Evolutionary conservation across 192 early-diverging fungal genomes (phyloP).

Genomic region (Globomyces pollinis-pini): DNA sequence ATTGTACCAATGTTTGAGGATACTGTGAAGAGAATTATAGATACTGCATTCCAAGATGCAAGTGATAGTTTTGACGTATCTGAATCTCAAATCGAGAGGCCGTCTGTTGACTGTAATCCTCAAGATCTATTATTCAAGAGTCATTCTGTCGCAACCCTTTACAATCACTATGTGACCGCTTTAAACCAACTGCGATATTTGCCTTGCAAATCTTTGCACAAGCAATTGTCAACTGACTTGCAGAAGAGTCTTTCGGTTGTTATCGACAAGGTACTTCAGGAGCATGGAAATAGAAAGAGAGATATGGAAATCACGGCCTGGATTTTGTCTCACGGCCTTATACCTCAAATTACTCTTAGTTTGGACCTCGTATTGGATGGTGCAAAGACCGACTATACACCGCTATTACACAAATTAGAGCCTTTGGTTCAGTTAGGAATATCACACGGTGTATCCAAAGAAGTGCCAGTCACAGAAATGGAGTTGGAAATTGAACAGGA

Average conservation of each 20-base stretch:
- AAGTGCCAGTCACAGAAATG: not conserved
- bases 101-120: not conserved
- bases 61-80: not conserved
- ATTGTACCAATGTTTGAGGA: slow-evolving; percentile 55
- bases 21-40: slow-evolving; percentile 47
- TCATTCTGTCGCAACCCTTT: not conserved
- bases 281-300: not conserved
- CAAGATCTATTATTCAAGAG: slow-evolving; percentile 9
- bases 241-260: not conserved
- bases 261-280: not conserved
- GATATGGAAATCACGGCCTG: slow-evolving; percentile 5
- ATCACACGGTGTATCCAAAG: not conserved
- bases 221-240: not conserved
- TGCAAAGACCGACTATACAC: not conserved
- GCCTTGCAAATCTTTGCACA: not conserved
- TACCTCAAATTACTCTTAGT: not conserved
- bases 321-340: not conserved
- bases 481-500: not conserved
- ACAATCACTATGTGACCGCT: slow-evolving; percentile 7
- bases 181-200: slow-evolving; percentile 8
- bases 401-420: not conserved
- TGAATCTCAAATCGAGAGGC: not conserved
- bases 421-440: not conserved
- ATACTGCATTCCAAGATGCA: not conserved
- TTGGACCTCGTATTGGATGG: slow-evolving; percentile 2